Conservation (phyloP, 192 early-diverging fungal species). For the Globomyces pollinis-pini region DNA sequence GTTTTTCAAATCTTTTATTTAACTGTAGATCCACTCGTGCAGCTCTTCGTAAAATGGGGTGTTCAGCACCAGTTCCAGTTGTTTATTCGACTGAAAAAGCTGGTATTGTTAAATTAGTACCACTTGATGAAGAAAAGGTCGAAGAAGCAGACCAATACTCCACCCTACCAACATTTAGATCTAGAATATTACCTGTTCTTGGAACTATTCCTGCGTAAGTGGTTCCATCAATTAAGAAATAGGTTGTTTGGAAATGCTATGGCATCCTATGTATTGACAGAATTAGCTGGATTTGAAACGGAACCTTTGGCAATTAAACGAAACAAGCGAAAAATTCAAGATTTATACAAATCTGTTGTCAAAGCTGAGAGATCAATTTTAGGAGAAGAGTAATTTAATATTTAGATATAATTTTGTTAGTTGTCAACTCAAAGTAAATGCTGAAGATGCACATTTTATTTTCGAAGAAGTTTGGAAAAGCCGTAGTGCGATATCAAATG, state of each 20-base stretch:
- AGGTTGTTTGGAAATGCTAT: slow-evolving; percentile 92
- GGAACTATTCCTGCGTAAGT: slow-evolving; percentile 88
- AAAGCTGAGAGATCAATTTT: slow-evolving; percentile 43
- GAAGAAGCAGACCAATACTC: slow-evolving; percentile 83
- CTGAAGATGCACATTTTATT: slow-evolving; percentile 73
- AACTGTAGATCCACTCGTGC: slow-evolving; percentile 74
- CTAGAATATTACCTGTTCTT: slow-evolving; percentile 46
- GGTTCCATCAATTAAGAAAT: no score
- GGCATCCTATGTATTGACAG: slow-evolving; percentile 73
- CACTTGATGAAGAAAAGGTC: slow-evolving; percentile 75
- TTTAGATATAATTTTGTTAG: neutral
- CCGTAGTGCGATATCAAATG: slow-evolving; percentile 66
- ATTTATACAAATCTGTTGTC: slow-evolving; percentile 67
- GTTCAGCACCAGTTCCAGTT: slow-evolving; percentile 77
- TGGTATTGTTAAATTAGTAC: slow-evolving; percentile 78
- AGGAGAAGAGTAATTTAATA: slow-evolving; percentile 5
- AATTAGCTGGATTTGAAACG: slow-evolving; percentile 32
- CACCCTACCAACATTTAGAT: slow-evolving; percentile 86
- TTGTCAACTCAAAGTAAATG: slow-evolving; percentile 42
- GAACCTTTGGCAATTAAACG: slow-evolving; percentile 35
- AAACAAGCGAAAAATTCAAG: slow-evolving; percentile 63
- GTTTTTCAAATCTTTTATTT: neutral
- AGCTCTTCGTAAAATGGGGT: slow-evolving; percentile 59
- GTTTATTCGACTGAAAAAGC: slow-evolving; percentile 96
- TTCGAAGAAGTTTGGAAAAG: slow-evolving; percentile 82